Base-by-base conservation (phyloP, 2,329 filamentous ascomycete species). In the Fusarium concolor region DNA sequence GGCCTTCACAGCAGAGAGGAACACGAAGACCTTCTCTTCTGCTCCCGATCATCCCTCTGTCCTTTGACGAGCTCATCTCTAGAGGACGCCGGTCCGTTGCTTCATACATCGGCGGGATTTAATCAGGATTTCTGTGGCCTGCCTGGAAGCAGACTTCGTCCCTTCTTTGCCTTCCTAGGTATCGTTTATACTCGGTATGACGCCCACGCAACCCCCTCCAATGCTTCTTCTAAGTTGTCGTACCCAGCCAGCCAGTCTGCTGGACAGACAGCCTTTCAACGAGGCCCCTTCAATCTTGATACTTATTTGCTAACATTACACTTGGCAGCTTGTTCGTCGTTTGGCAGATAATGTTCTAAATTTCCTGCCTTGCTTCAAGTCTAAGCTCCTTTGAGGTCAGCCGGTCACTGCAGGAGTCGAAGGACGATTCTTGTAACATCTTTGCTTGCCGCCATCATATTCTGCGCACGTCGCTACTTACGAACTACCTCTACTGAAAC, bases 391-490 rank as follows among this genome's bases (percentile, higher is more conserved):
- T 90, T 90, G 88, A 91, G 89, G 89, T 90, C 90, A 92, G 90
- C 90, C 86, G 89, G 90, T 84, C 87, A 87, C 91, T 93, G 90
- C 91, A 92, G 90, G 89, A 92, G 88, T 81, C 72, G 66, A 76
- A 62, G 71, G 68, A 75, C 68, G 70, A 73, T 72, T 74, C 72
- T 76, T 71, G 56, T 67, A 71, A 61, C 58, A 71, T 65, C 62
- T 65, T 68, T 56, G 45, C 53, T 67, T 63, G 58, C 59, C 62
- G 41, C 43, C 51, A 42, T 58, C 68, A 67, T 56, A 67, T 67
- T 68, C 65, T 53, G 59, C 67, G 51, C 62, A 55, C 61, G 63
- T 45, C 51, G 43, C 54, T 58, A 35, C 49, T 62, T 58, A 51
- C 41, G 43, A 56, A 50, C 33, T 51, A 58, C 54, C 47, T 49